Evolutionary conservation across 768 basidiomycete genomes (phyloP).

Genomic region (Butyriboletus loyo): DNA sequence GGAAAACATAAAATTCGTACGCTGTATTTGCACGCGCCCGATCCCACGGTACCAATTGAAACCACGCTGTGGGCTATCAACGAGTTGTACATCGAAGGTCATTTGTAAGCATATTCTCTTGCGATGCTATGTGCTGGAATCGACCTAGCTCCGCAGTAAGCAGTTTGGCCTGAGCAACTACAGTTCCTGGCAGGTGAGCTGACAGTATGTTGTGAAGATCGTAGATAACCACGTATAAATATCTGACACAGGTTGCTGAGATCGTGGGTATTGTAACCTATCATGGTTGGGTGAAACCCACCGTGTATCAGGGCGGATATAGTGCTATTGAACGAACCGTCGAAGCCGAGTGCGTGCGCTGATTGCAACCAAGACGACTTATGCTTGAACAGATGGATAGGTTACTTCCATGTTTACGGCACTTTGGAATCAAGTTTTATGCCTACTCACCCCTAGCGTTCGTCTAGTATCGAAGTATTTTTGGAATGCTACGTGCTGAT

Average conservation of each 20-base stretch:
- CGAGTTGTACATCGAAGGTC: constrained; percentile 48
- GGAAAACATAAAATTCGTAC: constrained; percentile 12
- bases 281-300: constrained; percentile 47
- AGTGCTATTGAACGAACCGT: constrained; percentile 42
- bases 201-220: neutral
- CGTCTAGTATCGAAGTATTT: neutral
- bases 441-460: constrained; percentile 18
- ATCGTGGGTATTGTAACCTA: constrained; percentile 41
- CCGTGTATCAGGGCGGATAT: constrained; percentile 48
- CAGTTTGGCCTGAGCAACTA: constrained; percentile 19
- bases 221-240: neutral
- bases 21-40: constrained; percentile 45
- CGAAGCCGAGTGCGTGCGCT: constrained; percentile 31
- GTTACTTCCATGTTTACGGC: constrained; percentile 41
- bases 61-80: constrained; percentile 45
- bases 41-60: constrained; percentile 43
- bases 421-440: constrained; percentile 40
- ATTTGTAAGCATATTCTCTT: constrained; percentile 38
- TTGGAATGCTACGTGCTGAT: neutral
- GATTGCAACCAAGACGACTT: neutral
- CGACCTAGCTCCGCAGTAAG: neutral
- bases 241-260: constrained; percentile 38
- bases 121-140: neutral
- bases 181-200: constrained; percentile 34
- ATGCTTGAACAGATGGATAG: constrained; percentile 3